phyloP scores from a whole-genome alignment of 2,329 filamentous ascomycete species.

The Leptographium procerum region DNA sequence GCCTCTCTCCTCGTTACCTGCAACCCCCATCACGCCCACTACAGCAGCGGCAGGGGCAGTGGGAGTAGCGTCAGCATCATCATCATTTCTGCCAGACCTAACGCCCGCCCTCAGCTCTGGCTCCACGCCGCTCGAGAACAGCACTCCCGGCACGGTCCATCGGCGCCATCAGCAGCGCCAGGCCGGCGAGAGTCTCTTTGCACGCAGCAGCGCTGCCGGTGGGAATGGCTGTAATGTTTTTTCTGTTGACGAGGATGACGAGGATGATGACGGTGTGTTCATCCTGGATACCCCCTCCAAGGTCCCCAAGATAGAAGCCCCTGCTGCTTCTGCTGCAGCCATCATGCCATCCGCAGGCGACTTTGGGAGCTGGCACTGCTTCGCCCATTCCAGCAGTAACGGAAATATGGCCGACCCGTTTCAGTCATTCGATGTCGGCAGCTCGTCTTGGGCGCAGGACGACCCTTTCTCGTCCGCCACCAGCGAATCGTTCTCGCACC shows the following conservation, averaged over 20 bases:
- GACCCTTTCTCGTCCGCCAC: constrained; percentile 1
- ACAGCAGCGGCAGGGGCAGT: background rate
- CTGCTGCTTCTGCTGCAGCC: background rate
- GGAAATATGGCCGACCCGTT: background rate
- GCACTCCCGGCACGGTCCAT: background rate
- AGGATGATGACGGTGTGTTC: constrained; percentile 20
- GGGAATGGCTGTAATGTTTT: constrained; percentile 15
- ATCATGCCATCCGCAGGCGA: background rate
- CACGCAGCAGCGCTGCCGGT: background rate
- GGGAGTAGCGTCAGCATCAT: background rate
- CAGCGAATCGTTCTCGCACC: background rate
- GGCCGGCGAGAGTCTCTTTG: background rate
- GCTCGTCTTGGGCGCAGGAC: constrained; percentile 6
- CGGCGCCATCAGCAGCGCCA: background rate
- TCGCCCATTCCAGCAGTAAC: background rate
- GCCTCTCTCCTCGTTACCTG: background rate
- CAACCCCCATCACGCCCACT: background rate
- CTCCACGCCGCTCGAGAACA: constrained; percentile 7
- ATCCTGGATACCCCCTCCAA: constrained; percentile 27
- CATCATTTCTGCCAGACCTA: background rate
- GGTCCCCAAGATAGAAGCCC: constrained; percentile 3
- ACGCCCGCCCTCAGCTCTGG: constrained; percentile 8
- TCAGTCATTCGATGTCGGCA: background rate
- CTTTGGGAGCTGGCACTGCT: background rate
- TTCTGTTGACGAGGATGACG: constrained; percentile 2